Conservation (phyloP, 2,329 filamentous ascomycete species). For the Gnomoniopsis sp. region DNA sequence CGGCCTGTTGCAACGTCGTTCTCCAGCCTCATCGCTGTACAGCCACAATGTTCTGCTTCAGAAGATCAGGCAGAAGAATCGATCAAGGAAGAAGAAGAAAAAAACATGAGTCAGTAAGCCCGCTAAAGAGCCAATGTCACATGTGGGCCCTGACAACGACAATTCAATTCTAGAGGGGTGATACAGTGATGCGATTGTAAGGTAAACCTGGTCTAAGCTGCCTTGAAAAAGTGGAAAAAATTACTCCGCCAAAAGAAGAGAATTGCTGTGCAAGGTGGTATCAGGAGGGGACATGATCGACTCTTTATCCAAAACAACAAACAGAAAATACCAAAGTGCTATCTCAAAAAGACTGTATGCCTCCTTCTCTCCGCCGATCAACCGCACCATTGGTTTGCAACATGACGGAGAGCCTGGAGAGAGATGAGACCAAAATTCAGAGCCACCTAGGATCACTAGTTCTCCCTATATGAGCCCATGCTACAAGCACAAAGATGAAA, state of each 20-base stretch:
- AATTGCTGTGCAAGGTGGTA: background rate
- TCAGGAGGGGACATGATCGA: background rate
- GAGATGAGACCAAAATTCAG: background rate
- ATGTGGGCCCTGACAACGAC: background rate
- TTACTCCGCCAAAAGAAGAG: background rate
- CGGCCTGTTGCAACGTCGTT: constrained; percentile 2
- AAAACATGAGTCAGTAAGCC: background rate
- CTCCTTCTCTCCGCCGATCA: background rate
- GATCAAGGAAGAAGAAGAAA: background rate
- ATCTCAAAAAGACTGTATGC: background rate
- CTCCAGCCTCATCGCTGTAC: constrained; percentile 10
- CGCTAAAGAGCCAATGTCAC: background rate
- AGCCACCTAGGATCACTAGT: background rate
- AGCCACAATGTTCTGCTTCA: background rate
- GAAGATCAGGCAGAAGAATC: background rate
- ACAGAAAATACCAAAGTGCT: background rate
- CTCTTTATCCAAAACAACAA: background rate
- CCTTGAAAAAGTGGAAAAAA: background rate
- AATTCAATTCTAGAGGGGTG: background rate
- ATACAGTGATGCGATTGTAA: background rate
- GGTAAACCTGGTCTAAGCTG: background rate
- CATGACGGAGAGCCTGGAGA: background rate
- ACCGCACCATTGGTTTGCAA: background rate
- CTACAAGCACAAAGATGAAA: background rate
- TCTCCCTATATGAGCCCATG: background rate